Conservation (phyloP, 345 rosid species). For the Garcia nutans region DNA sequence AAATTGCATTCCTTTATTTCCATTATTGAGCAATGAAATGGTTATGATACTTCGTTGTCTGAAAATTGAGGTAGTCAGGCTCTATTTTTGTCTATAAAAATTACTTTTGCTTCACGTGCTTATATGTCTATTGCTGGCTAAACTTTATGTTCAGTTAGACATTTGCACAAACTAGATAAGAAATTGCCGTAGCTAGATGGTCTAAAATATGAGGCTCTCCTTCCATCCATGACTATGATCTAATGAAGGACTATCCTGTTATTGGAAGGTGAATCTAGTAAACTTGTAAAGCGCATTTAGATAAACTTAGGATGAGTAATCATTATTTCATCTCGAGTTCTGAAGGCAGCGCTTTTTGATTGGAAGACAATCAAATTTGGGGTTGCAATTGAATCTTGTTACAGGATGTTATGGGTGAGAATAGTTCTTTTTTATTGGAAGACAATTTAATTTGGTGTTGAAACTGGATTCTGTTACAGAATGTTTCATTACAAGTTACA, state of each 20-base stretch:
- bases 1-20: too few relatives aligned
- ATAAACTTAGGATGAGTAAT: neutral
- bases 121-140: neutral
- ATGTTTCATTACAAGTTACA: constrained; percentile 8
- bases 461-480: neutral
- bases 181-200: neutral
- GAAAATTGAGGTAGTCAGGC: neutral
- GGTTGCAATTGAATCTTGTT: neutral
- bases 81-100: neutral
- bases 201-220: neutral
- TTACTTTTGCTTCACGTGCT: neutral
- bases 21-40: neutral
- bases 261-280: neutral
- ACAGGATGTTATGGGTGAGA: too few relatives aligned
- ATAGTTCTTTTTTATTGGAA: too few relatives aligned
- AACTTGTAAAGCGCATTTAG: neutral
- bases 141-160: neutral
- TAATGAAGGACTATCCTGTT: neutral
- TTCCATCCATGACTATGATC: neutral
- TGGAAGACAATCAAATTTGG: constrained; percentile 7
- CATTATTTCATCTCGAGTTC: neutral
- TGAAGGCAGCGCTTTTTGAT: neutral
- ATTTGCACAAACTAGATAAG: neutral
- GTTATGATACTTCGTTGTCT: neutral
- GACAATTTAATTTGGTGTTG: neutral